These are phyloP conservation scores for Pythium plurisporium DNA, from an alignment of 352 stramenopile species.

Conservation along the genomic window DNA sequence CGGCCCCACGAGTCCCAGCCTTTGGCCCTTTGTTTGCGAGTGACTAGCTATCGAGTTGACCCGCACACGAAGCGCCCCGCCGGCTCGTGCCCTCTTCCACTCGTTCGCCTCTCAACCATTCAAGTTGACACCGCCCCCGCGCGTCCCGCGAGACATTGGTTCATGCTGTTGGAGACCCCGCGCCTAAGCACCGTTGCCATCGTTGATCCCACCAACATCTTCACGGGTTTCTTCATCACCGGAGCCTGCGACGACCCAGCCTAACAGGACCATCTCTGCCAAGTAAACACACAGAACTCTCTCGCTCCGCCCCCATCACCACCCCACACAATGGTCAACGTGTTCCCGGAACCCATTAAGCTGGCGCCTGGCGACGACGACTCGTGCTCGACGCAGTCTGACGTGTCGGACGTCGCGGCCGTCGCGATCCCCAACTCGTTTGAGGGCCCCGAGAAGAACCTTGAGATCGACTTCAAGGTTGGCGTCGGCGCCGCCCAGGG, in stretches of 20 bases:
- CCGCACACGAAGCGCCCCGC: background rate
- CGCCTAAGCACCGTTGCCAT: conserved; percentile 72
- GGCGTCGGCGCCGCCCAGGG: conserved; percentile 65
- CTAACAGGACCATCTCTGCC: conserved; percentile 45
- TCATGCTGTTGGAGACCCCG: conserved; percentile 77
- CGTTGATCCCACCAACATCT: conserved; percentile 85
- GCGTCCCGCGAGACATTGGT: conserved; percentile 30
- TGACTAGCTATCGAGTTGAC: background rate
- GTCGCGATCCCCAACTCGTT: conserved; percentile 85
- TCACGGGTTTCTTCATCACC: conserved; percentile 90
- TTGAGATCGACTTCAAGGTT: conserved; percentile 92
- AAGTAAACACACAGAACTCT: no score
- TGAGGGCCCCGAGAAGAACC: conserved; percentile 98
- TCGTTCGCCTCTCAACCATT: conserved; percentile 15
- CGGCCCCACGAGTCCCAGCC: conserved; percentile 9
- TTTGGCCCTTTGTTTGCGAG: background rate
- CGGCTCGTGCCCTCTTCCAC: conserved; percentile 16
- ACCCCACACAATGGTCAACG: conserved; percentile 51
- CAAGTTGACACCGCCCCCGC: conserved; percentile 19
- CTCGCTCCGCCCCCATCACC: no score
- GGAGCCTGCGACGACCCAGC: conserved; percentile 86
- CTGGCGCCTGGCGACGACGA: conserved; percentile 49
- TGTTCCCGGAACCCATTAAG: conserved; percentile 74
- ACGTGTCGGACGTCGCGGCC: conserved; percentile 37
- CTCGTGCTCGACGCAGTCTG: conserved; percentile 64